Evolutionary conservation across 192 early-diverging fungal species (phyloP), one percentile per base, ranked within the genome.

Genomic region (Coemansia sp.): DNA sequence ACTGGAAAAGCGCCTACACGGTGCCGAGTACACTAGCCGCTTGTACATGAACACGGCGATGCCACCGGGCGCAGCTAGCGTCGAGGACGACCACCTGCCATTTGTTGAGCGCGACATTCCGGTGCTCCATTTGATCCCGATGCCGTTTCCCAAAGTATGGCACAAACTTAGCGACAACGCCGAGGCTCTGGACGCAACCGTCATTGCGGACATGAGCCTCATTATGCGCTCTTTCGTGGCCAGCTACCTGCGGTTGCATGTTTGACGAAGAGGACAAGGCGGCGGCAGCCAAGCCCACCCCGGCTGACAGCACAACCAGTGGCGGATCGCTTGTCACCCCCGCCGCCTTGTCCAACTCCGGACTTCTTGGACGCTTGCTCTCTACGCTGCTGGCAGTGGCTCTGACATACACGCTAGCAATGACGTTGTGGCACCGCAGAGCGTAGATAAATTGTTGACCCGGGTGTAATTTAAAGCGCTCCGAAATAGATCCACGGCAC

Each of bases 11-110:
- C 84, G 87, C n/a, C 80, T 98, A 52, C 56, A 58, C 45, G 24
- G 56, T 2, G 70, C 75, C 2, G 65, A 67, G 37, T 50, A 73
- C 22, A 64, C 76, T 48, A 75, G 76, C 61, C 65, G 69, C 58
- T 61, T 75, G 8, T 79, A 76, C 29, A 54, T 73, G 64, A 62
- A 74, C 32, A 70, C 64, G 2, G 29, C 19, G 4, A 27, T 65
- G 27, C 63, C 56, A 4, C 54, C 69, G 21, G 79, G 70, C 37
- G 67, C 64, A 37, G 73, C 69, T 10, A 56, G 71, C 5, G 75
- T 96, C 23, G 84, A 88, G 22, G 96, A 98, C 65, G 96, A 98
- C 69, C 94, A 98, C 69, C 38, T 86, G 3, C 96, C 96, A 14
- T 98, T 98, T 80, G 35, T 92, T 35, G 25, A 84, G 17, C 81